phyloP scores from a whole-genome alignment of 495 filamentous ascomycete species.

The Xylaria castorea region DNA sequence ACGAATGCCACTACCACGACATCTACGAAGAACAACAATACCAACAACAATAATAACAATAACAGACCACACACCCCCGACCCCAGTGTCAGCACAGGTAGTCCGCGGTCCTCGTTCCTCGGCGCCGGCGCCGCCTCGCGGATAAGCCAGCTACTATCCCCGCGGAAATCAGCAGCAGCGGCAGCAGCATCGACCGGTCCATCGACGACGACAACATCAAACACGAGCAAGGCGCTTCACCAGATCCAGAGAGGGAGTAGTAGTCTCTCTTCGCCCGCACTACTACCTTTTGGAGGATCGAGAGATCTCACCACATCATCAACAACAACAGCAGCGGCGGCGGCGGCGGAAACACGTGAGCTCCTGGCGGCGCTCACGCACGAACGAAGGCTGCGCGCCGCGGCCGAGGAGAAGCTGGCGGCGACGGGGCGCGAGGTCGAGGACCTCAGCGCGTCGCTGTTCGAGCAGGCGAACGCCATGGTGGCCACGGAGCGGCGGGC shows the following conservation, averaged over 20 bases:
- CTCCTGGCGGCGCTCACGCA: conserved; percentile 71
- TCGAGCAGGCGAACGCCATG: conserved; percentile 97
- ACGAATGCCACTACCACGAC: conserved; percentile 44
- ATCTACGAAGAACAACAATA: conserved; percentile 35
- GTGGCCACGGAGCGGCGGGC: conserved; percentile 87
- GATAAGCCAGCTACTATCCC: conserved; percentile 71
- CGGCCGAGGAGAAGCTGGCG: conserved; percentile 75
- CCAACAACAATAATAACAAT: conserved; percentile 31
- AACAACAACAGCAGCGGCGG: conserved; percentile 19
- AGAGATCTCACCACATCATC: conserved; percentile 25
- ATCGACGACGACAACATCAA: not conserved
- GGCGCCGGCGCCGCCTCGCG: conserved; percentile 53
- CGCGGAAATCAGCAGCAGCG: conserved; percentile 55
- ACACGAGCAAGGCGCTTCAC: conserved; percentile 10
- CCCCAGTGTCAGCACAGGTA: conserved; percentile 28
- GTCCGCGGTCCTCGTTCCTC: conserved; percentile 50
- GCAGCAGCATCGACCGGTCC: conserved; percentile 31
- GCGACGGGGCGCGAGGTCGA: conserved; percentile 83
- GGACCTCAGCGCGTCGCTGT: conserved; percentile 84
- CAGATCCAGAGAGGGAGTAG: conserved; percentile 2
- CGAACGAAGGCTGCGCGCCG: conserved; percentile 73
- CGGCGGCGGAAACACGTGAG: conserved; percentile 44
- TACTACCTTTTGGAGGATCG: conserved; percentile 16
- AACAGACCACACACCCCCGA: conserved; percentile 30
- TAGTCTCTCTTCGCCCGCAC: conserved; percentile 37